These are phyloP conservation scores for Phytophthora ohioensis DNA, from an alignment of 352 stramenopile species.

Conservation along the genomic window DNA sequence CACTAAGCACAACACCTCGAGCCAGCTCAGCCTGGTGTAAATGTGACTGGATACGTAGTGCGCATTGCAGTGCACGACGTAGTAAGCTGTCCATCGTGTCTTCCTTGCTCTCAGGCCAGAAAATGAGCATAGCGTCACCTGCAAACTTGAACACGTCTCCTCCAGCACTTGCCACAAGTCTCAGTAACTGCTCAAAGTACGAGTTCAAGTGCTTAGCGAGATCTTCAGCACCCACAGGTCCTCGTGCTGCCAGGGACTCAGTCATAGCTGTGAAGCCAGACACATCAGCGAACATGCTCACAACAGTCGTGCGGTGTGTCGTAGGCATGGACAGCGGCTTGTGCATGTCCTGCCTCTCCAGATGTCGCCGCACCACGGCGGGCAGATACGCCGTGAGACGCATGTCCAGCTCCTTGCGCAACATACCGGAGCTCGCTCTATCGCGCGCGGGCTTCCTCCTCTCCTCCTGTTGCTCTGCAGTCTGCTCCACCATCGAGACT, in stretches of 20 bases:
- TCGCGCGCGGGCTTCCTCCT: conserved; percentile 17
- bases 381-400: conserved; percentile 85
- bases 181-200: conserved; percentile 91
- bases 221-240: conserved; percentile 89
- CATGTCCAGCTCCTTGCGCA: conserved; percentile 87
- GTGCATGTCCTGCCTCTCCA: conserved; percentile 68
- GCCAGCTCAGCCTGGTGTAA: conserved; percentile 89
- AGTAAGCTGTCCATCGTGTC: conserved; percentile 87
- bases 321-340: conserved; percentile 58
- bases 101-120: conserved; percentile 93
- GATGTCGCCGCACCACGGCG: conserved; percentile 76
- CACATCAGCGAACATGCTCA: conserved; percentile 95
- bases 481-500: too few species aligned
- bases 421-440: conserved; percentile 46
- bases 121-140: conserved; percentile 95
- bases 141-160: conserved; percentile 96
- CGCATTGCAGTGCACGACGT: conserved; percentile 89
- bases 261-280: conserved; percentile 95
- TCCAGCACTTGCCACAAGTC: conserved; percentile 79
- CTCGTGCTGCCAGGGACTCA: conserved; percentile 89
- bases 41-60: conserved; percentile 91
- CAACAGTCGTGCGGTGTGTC: conserved; percentile 78
- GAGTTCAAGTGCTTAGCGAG: conserved; percentile 94
- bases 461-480: not conserved
- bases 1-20: conserved; percentile 88